Conservation (phyloP, 2,329 filamentous ascomycete genomes). For the Alternaria infectoria region DNA sequence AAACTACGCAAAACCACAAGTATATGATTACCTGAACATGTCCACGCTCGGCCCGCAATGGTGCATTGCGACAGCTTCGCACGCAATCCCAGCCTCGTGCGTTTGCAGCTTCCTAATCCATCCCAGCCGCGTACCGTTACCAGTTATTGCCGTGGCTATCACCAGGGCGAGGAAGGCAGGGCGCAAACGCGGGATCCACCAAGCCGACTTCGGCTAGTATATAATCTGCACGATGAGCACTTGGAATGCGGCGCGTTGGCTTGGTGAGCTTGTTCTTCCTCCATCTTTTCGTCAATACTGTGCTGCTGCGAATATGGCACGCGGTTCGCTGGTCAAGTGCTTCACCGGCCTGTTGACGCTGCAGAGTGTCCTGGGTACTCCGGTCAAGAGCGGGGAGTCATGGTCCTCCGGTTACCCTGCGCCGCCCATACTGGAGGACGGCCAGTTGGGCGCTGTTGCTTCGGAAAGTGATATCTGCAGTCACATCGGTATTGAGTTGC, state of each 20-base stretch:
- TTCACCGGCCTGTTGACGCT: slow-evolving; percentile 36
- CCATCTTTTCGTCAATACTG: slow-evolving; percentile 12
- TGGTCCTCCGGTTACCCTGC: slow-evolving; percentile 14
- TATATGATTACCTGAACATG: background rate
- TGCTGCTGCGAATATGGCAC: slow-evolving; percentile 28
- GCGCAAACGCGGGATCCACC: background rate
- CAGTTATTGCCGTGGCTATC: slow-evolving; percentile 5
- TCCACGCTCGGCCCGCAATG: background rate
- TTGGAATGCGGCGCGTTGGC: slow-evolving; percentile 7
- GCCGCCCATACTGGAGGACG: slow-evolving; percentile 22
- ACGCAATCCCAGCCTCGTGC: slow-evolving; percentile 2
- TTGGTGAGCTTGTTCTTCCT: slow-evolving; percentile 12
- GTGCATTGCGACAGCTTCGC: slow-evolving; percentile 1
- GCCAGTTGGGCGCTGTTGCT: slow-evolving; percentile 53
- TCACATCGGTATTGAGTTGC: slow-evolving; percentile 55
- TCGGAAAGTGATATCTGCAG: slow-evolving; percentile 54
- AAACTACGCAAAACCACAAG: background rate
- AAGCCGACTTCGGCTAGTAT: slow-evolving; percentile 11
- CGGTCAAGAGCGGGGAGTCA: slow-evolving; percentile 18
- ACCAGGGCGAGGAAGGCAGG: background rate
- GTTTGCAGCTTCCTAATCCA: slow-evolving; percentile 10
- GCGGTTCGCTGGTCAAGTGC: slow-evolving; percentile 23
- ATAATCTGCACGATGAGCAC: slow-evolving; percentile 15
- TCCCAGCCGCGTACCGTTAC: slow-evolving; percentile 2
- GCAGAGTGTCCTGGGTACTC: slow-evolving; percentile 34